A percentile compares a stretch with the other conserved stretches of the same genome.
Conservation (phyloP, 1,284 basidiomycete genomes). For the Trametes sp. region DNA sequence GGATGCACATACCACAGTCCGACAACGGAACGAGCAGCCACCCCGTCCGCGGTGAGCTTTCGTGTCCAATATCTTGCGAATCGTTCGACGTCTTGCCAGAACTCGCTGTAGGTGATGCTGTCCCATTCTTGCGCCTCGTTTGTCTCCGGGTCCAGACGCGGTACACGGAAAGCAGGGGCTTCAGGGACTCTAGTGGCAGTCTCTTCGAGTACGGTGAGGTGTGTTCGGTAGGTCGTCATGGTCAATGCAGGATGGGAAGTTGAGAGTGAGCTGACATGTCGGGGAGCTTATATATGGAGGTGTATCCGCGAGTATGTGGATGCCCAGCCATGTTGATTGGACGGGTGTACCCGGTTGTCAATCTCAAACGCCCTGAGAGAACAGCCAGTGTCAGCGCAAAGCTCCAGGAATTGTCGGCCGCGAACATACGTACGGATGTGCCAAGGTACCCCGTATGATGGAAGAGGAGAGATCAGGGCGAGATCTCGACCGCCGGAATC, state of each 20-base stretch:
- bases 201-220: slow-evolving; percentile 58
- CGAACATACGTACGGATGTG: slow-evolving; percentile 20
- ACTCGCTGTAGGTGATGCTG: slow-evolving; percentile 59
- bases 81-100: slow-evolving; percentile 60
- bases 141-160: slow-evolving; percentile 47
- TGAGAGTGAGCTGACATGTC: slow-evolving; percentile 9
- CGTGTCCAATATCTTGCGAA: slow-evolving; percentile 63
- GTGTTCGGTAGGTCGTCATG: slow-evolving; percentile 46
- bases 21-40: slow-evolving; percentile 62
- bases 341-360: slow-evolving; percentile 30
- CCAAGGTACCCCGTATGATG: slow-evolving; percentile 22
- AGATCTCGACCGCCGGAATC: slow-evolving; percentile 26
- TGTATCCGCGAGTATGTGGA: slow-evolving; percentile 20
- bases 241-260: slow-evolving; percentile 27
- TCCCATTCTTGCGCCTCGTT: slow-evolving; percentile 53
- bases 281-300: slow-evolving; percentile 24
- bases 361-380: slow-evolving; percentile 31
- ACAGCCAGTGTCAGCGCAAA: slow-evolving; percentile 31
- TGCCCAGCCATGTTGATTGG: slow-evolving; percentile 34
- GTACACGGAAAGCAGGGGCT: slow-evolving; percentile 58
- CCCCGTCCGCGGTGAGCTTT: slow-evolving; percentile 49
- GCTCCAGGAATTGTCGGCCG: slow-evolving; percentile 16
- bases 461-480: slow-evolving; percentile 25
- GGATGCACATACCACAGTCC: slow-evolving; percentile 64
- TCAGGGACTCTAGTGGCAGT: slow-evolving; percentile 53